Conservation (phyloP, 768 basidiomycete genomes). For the Naganishia onofrii region DNA sequence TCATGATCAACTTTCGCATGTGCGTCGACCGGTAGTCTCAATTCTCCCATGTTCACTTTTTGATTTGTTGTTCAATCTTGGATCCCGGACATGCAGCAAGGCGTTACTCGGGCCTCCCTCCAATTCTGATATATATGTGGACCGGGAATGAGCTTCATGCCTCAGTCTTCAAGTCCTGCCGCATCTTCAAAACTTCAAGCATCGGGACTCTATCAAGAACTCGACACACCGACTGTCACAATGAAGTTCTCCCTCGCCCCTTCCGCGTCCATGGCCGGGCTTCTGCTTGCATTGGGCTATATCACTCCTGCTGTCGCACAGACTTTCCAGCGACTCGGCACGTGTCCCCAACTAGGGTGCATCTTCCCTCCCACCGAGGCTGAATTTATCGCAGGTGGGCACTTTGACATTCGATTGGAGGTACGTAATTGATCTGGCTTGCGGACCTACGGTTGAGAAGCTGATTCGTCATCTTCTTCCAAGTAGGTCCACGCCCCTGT, state of each 20-base stretch:
- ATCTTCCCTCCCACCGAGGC: slow-evolving; percentile 47
- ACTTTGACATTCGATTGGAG: slow-evolving; percentile 49
- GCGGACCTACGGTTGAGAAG: too few relatives aligned
- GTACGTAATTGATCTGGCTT: too few relatives aligned
- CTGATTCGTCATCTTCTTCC: background rate
- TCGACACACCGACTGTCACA: background rate
- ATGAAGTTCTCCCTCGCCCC: slow-evolving; percentile 22
- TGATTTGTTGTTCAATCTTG: too few relatives aligned
- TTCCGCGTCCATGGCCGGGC: slow-evolving; percentile 26
- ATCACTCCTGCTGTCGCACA: slow-evolving; percentile 37
- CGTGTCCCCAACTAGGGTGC: slow-evolving; percentile 50
- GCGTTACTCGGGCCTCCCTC: too few relatives aligned
- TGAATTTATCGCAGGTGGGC: slow-evolving; percentile 45
- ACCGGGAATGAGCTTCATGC: background rate
- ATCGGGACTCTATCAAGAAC: too few relatives aligned
- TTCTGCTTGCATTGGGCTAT: slow-evolving; percentile 15
- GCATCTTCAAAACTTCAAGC: background rate
- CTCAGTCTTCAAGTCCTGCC: background rate
- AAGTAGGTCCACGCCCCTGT: slow-evolving; percentile 51
- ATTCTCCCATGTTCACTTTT: too few relatives aligned
- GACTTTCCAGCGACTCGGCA: slow-evolving; percentile 41
- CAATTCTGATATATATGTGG: too few relatives aligned
- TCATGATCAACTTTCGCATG: too few relatives aligned
- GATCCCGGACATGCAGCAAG: too few relatives aligned
- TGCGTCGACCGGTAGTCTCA: too few relatives aligned